Evolutionary conservation across 164 flowering plant genomes (phyloP), one percentile per base, ranked within the genome.

Genomic region (Magnolia officinalis): DNA sequence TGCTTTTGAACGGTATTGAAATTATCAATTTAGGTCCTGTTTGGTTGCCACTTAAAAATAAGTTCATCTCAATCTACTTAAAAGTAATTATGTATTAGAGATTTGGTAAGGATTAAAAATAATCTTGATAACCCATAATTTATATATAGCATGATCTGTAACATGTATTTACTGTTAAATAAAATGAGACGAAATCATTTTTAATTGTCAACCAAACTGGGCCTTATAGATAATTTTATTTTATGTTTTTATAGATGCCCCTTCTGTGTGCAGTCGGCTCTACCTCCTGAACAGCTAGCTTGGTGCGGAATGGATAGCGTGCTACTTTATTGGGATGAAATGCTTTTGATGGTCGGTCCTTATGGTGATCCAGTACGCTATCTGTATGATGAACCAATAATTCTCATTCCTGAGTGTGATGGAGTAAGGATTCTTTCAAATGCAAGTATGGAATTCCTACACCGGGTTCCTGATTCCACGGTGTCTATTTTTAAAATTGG

Each of bases 231-330:
- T 37, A 1, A 37, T 37, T 37, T 37, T 37, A 37, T 9, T 70
- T 70, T 49, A 8, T 50, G 23, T 45, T 70, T 70, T 70, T 11
- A 49, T 6, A 11, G 55, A 75, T 29, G 29, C 20, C 6, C 49
- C 73, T 66, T 79, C 71, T 80, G 68, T 49, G 2, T 80, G 50
- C 88, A 96, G 98, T 87, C 98, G 59, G 90, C 97, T 51, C 92
- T 92, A 67, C 98, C 99, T 75, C 99, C 99, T 6, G 90, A 91
- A 75, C 98, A 96, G 81, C 77, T 96, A 64, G 92, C 95, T 79
- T 96, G 99, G 99, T 96, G 99, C 86, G 99, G 97, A 81, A 76
- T 90, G 90, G 93, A 96, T 72, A 90, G 91, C 76, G 93, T 96
- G 68, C 82, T 96, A 26, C 92, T 96, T 67, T 94, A 90, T 75